Percentiles rank a stretch among this genome's conserved stretches.
phyloP scores from a whole-genome alignment of 495 filamentous ascomycete species.

The Amphirosellinia nigrospora region DNA sequence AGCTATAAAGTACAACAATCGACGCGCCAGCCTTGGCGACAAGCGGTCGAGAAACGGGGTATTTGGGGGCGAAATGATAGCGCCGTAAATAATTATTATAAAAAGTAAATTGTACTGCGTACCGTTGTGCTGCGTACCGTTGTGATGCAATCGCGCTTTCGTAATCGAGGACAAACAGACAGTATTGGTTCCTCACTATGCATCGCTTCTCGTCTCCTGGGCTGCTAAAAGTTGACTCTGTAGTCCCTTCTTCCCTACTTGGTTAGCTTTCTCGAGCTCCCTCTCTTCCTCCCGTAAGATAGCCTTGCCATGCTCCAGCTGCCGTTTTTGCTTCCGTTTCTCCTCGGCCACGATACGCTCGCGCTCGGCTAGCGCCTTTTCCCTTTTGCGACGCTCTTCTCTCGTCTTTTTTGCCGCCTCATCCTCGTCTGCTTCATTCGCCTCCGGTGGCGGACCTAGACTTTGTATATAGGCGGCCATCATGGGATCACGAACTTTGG shows the following conservation, averaged over 20 bases:
- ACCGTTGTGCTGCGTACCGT: slow-evolving; percentile 3
- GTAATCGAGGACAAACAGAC: neutral
- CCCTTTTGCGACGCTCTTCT: slow-evolving; percentile 69
- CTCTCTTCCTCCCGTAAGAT: slow-evolving; percentile 75
- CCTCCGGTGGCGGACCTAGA: slow-evolving; percentile 68
- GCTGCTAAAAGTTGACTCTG: slow-evolving; percentile 63
- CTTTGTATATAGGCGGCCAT: slow-evolving; percentile 78
- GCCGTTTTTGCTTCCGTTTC: slow-evolving; percentile 69
- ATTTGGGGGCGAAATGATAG: neutral
- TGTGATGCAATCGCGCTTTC: neutral
- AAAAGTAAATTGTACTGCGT: neutral
- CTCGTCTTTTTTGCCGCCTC: slow-evolving; percentile 66
- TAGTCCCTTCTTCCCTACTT: slow-evolving; percentile 73
- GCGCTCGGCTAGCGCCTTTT: slow-evolving; percentile 76
- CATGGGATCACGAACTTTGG: slow-evolving; percentile 71
- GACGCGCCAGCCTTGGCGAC: no score
- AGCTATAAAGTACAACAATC: slow-evolving; percentile 16
- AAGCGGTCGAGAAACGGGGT: neutral
- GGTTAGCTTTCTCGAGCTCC: slow-evolving; percentile 81
- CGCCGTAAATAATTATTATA: slow-evolving; percentile 3
- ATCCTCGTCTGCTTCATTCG: slow-evolving; percentile 60
- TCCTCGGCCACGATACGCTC: slow-evolving; percentile 77
- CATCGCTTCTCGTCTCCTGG: slow-evolving; percentile 21
- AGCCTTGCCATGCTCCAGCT: slow-evolving; percentile 69
- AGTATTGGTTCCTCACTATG: neutral